Evolutionary conservation across 2,329 filamentous ascomycete genomes (phyloP).

Genomic region (Lanzia echinophila): DNA sequence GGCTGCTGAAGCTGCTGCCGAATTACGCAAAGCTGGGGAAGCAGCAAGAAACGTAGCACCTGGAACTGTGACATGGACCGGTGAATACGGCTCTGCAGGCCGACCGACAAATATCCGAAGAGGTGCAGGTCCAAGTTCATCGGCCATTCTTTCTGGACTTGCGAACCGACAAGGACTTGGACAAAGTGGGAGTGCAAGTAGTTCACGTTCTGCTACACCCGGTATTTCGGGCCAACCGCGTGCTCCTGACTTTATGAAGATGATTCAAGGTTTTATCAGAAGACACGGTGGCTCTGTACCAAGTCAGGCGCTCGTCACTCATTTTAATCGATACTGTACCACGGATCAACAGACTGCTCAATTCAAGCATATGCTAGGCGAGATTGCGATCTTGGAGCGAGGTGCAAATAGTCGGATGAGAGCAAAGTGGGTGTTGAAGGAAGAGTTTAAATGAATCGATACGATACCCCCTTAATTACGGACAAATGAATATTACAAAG

Average conservation of each 20-base stretch:
- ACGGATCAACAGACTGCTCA: slow-evolving; percentile 62
- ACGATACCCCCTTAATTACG: neutral
- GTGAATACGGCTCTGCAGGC: slow-evolving; percentile 71
- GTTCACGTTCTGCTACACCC: slow-evolving; percentile 42
- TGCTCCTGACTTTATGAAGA: slow-evolving; percentile 57
- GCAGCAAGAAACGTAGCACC: slow-evolving; percentile 66
- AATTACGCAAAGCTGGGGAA: slow-evolving; percentile 66
- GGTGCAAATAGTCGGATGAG: slow-evolving; percentile 29
- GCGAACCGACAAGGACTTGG: slow-evolving; percentile 44
- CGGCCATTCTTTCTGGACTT: slow-evolving; percentile 49
- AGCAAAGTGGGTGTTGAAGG: slow-evolving; percentile 29
- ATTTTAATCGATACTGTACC: slow-evolving; percentile 77
- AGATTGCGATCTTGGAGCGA: slow-evolving; percentile 62
- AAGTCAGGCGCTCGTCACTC: slow-evolving; percentile 80
- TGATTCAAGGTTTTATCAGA: slow-evolving; percentile 74
- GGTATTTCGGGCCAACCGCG: slow-evolving; percentile 34
- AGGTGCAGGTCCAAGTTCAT: slow-evolving; percentile 45
- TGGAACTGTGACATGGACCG: slow-evolving; percentile 91
- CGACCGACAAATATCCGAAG: slow-evolving; percentile 48
- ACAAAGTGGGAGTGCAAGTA: slow-evolving; percentile 34
- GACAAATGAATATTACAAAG: neutral
- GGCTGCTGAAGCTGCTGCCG: slow-evolving; percentile 68
- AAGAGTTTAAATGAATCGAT: slow-evolving; percentile 26
- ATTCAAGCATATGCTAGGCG: slow-evolving; percentile 75
- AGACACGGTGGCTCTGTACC: slow-evolving; percentile 72